Evolutionary conservation across 495 filamentous ascomycete species (phyloP).

Genomic region (Collariella sp.): DNA sequence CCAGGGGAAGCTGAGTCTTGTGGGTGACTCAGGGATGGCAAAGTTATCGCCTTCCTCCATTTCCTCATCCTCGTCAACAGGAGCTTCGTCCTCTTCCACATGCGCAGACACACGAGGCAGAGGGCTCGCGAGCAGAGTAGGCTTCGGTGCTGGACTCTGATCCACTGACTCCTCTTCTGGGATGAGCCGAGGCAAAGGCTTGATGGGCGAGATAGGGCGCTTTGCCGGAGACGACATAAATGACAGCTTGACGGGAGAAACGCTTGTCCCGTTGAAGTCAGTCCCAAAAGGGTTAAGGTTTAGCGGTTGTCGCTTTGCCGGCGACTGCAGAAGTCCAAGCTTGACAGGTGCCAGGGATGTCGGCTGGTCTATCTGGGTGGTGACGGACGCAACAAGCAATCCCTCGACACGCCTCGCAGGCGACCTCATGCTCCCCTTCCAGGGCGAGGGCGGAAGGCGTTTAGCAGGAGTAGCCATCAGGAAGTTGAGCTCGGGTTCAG

Average conservation of each 20-base stretch:
- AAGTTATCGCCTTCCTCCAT: constrained; percentile 1
- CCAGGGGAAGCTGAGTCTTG: constrained; percentile 39
- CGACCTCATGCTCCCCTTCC: constrained; percentile 41
- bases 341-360: constrained; percentile 27
- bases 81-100: not conserved
- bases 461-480: constrained; percentile 42
- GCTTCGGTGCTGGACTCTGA: constrained; percentile 15
- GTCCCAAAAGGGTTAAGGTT: constrained; percentile 23
- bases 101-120: constrained; percentile 17
- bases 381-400: not conserved
- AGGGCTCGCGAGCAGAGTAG: constrained; percentile 36
- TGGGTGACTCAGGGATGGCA: constrained; percentile 25
- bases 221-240: constrained; percentile 43
- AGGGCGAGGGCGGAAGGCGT: constrained; percentile 38
- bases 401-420: constrained; percentile 38
- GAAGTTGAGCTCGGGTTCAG: constrained; percentile 15
- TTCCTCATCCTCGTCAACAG: not conserved
- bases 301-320: constrained; percentile 41
- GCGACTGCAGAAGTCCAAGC: constrained; percentile 38
- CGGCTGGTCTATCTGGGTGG: constrained; percentile 7
- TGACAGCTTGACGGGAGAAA: constrained; percentile 34
- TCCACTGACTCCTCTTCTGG: constrained; percentile 9
- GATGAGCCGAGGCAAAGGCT: constrained; percentile 11
- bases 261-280: not conserved
- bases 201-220: constrained; percentile 36